Evolutionary conservation across 73 alveolate species (phyloP).

Genomic region (Blepharisma stoltei): DNA sequence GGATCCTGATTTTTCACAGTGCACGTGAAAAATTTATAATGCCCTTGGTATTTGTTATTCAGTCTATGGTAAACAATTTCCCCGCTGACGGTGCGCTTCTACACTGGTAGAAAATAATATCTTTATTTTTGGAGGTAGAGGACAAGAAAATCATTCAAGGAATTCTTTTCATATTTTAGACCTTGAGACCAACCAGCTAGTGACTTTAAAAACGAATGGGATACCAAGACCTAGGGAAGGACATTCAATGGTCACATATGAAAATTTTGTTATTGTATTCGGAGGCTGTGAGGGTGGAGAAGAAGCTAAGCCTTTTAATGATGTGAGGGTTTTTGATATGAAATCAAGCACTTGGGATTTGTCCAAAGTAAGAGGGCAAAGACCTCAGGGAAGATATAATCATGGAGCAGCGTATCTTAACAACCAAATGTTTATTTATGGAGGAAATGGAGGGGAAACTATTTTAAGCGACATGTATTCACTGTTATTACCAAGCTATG

Average conservation of each 20-base stretch:
- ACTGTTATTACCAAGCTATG: not conserved
- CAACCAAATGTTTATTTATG: slow-evolving; percentile 8
- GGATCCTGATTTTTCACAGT: not conserved
- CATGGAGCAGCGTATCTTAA: slow-evolving; percentile 6
- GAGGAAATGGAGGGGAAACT: slow-evolving; percentile 12
- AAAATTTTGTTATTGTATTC: not conserved
- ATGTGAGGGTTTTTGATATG: not conserved
- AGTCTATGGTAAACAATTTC: not conserved
- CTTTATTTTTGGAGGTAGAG: slow-evolving; percentile 22
- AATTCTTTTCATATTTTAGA: slow-evolving; percentile 10
- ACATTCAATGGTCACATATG: slow-evolving; percentile 22
- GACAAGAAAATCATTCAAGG: not conserved
- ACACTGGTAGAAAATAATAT: not conserved
- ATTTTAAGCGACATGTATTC: not conserved
- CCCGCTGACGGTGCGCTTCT: not conserved
- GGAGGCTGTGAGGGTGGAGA: slow-evolving; percentile 33
- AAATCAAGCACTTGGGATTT: not conserved
- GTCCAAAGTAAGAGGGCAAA: not conserved
- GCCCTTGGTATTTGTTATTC: not conserved
- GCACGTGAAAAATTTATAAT: not conserved
- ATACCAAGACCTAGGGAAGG: slow-evolving; percentile 11
- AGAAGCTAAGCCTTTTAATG: slow-evolving; percentile 3
- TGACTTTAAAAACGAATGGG: not conserved
- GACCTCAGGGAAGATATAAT: slow-evolving; percentile 8
- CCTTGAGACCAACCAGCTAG: not conserved